Base-by-base conservation (phyloP, 331 rosid genomes). In the Dryas integrifolia region DNA sequence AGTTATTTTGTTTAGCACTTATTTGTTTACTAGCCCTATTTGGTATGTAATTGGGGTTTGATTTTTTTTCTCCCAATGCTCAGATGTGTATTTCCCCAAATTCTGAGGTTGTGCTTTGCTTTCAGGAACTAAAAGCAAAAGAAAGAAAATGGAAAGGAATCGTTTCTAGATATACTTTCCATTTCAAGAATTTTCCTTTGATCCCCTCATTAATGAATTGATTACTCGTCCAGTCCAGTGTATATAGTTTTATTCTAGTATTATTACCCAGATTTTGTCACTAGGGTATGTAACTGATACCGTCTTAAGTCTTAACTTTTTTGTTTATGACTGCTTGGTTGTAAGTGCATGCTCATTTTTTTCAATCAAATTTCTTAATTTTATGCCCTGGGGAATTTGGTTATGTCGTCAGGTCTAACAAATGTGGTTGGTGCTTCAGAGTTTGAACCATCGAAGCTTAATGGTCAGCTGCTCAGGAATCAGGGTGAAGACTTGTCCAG, bases 361-460 rank as follows among this genome's bases (percentile, higher is more conserved):
- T 62, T 12, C 15, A 48, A 56, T 70, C 38, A 41, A 70, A 46
- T 35, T 16, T 46, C 72, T 39, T 58, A 55, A 66, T 72, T 53
- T 85, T 47, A 73, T 77, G 69, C 21, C 35, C 55, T 46, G 65
- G 77, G 67, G 38, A 68, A 40, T 73, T 70, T 75, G 58, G 62
- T 71, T 71, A 35, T 84, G 59, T 69, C 58, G 5, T 6, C 88
- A 91, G 95, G 80, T 80, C 86, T 69, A 66, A 87, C 76, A 60
- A 59, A 53, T 65, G 47, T 61, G 41, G 72, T 61, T 82, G 70
- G 73, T 59, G 83, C 77, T 59, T 75, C 83, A 5, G 91, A 81
- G 71, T 77, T 74, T 69, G 88, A 82, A 66, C 61, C 73, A 46
- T 73, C 73, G 70, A 87, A 72, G 82, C 86, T 67, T 76, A 70